These are phyloP conservation scores for Hypomontagnella monticulosa DNA, from an alignment of 495 filamentous ascomycete species.

Conservation along the genomic window DNA sequence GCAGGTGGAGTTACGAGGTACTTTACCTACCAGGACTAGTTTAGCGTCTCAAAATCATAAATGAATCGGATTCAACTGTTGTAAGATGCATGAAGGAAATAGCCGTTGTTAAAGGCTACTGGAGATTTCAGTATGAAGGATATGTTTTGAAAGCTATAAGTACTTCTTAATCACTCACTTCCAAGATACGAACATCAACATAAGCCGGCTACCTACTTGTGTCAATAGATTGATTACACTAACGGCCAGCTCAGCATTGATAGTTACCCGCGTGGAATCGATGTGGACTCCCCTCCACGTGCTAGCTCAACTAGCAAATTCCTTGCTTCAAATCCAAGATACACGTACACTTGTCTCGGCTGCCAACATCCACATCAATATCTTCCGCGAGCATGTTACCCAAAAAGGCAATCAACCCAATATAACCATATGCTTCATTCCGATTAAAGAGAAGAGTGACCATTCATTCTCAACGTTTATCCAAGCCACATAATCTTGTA, in stretches of 20 bases:
- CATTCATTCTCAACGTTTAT: no score
- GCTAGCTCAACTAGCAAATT: conserved; percentile 21
- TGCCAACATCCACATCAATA: conserved; percentile 16
- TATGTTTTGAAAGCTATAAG: no score
- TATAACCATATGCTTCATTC: conserved; percentile 23
- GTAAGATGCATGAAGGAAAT: conserved; percentile 6
- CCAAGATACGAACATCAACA: background rate
- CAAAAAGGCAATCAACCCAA: conserved; percentile 1
- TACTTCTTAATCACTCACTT: no score
- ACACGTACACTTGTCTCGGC: conserved; percentile 29
- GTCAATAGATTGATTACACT: conserved; percentile 2
- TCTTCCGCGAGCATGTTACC: background rate
- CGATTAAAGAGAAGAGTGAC: background rate
- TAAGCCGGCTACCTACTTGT: conserved; percentile 8
- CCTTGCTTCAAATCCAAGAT: conserved; percentile 9
- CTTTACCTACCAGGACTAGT: conserved; percentile 3
- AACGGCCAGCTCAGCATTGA: background rate
- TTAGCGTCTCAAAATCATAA: conserved; percentile 9
- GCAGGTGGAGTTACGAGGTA: conserved; percentile 2
- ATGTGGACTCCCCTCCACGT: conserved; percentile 30
- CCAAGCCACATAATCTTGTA: background rate
- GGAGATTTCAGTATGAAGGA: background rate
- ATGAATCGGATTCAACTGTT: conserved; percentile 10
- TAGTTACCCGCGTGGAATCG: conserved; percentile 14
- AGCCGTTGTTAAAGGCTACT: background rate